phyloP scores from a whole-genome alignment of 352 stramenopile genomes.

The Globisporangium middletonii region DNA sequence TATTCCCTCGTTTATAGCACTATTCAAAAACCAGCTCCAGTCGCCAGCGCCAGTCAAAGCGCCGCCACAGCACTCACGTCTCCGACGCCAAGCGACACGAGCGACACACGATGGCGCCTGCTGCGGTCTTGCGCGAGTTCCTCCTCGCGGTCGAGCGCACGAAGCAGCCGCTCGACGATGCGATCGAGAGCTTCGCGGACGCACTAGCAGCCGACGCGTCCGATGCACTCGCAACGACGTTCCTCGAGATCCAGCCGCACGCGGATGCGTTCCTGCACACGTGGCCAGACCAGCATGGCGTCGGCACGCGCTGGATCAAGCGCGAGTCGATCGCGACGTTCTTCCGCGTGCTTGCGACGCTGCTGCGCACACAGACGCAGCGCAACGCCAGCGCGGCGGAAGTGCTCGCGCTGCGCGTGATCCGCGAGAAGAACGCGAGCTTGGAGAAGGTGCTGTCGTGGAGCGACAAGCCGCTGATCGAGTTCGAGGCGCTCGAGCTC shows the following conservation, averaged over 20 bases:
- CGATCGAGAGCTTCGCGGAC: conserved; percentile 33
- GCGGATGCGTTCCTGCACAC: conserved; percentile 51
- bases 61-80: not conserved
- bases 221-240: conserved; percentile 17
- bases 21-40: not conserved
- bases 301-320: conserved; percentile 45
- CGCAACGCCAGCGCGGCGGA: conserved; percentile 36
- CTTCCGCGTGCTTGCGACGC: conserved; percentile 42
- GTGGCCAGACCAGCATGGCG: conserved; percentile 54
- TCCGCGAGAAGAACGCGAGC: conserved; percentile 57
- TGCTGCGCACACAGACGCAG: conserved; percentile 32
- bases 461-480: conserved; percentile 82
- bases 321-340: conserved; percentile 67
- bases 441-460: conserved; percentile 76
- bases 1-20: not conserved
- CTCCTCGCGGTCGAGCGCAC: conserved; percentile 54
- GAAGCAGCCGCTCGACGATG: conserved; percentile 52
- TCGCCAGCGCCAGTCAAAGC: conserved; percentile 2
- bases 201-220: conserved; percentile 10
- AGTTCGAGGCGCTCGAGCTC: conserved; percentile 64
- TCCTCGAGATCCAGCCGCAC: conserved; percentile 52
- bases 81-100: not conserved
- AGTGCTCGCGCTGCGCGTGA: conserved; percentile 48
- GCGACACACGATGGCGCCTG: not conserved
- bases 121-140: conserved; percentile 50